These are phyloP conservation scores for Ophidiomyces ophidiicola DNA, from an alignment of 2,329 filamentous ascomycete genomes.

Conservation along the genomic window DNA sequence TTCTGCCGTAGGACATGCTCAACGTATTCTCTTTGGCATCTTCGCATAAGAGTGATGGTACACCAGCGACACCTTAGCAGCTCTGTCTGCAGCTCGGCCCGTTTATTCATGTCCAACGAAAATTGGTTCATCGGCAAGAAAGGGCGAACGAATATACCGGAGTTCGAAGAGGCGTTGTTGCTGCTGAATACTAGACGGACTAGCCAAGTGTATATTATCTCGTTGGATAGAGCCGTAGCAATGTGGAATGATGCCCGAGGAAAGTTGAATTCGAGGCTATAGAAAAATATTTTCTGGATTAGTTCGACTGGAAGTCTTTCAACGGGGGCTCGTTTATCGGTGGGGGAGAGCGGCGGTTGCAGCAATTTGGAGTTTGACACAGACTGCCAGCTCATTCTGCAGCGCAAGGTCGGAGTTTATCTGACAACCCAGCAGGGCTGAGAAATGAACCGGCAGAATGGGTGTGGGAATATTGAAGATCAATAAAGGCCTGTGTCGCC, in stretches of 20 bases:
- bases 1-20: conserved; percentile 25
- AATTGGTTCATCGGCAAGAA: conserved; percentile 31
- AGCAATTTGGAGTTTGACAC: neutral
- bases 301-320: conserved; percentile 16
- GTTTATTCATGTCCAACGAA: conserved; percentile 20
- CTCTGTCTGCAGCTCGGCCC: conserved; percentile 25
- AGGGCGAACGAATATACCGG: conserved; percentile 27
- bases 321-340: conserved; percentile 9
- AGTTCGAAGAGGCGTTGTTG: conserved; percentile 22
- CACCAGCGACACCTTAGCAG: conserved; percentile 34
- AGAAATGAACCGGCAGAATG: too few species aligned
- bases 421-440: too few species aligned
- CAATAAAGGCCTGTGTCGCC: too few species aligned
- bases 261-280: conserved; percentile 38
- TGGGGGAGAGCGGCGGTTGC: neutral
- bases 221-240: conserved; percentile 29
- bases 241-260: conserved; percentile 34
- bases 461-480: too few species aligned
- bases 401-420: too few species aligned
- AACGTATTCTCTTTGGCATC: conserved; percentile 31
- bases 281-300: conserved; percentile 41
- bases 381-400: too few species aligned
- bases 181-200: conserved; percentile 34
- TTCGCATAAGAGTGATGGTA: conserved; percentile 28
- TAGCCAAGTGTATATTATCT: conserved; percentile 33